A percentile compares a stretch with the other conserved stretches of the same genome.
phyloP scores from a whole-genome alignment of 345 rosid genomes.

The Populus euphratica region DNA sequence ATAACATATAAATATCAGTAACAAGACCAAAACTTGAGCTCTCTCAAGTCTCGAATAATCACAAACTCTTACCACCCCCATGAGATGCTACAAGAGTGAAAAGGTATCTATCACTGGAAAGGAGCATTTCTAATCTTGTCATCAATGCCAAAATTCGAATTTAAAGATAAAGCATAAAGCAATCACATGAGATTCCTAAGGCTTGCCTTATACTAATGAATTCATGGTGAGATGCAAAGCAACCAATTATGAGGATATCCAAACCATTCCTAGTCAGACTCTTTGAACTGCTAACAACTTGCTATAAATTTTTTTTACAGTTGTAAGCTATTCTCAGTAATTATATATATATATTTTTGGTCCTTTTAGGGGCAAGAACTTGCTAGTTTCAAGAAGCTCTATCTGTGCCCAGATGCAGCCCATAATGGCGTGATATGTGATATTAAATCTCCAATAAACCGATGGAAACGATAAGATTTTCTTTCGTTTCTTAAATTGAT shows the following conservation, averaged over 20 bases:
- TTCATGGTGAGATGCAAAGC: background rate
- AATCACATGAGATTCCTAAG: background rate
- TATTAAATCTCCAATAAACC: background rate
- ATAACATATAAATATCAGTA: background rate
- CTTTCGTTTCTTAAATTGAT: background rate
- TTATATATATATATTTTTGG: background rate
- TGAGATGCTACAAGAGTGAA: background rate
- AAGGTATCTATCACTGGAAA: background rate
- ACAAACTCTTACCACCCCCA: background rate
- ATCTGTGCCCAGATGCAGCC: background rate
- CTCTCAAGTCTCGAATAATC: background rate
- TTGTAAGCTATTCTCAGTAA: background rate
- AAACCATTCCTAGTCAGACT: background rate
- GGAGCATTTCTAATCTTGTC: background rate
- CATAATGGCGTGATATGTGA: background rate
- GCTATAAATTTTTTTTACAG: background rate
- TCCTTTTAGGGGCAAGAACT: background rate
- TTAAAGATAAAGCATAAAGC: background rate
- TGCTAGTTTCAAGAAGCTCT: background rate
- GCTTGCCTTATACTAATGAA: background rate
- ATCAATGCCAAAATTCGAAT: background rate
- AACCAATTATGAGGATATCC: background rate
- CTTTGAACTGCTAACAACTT: background rate
- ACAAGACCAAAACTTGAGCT: background rate
- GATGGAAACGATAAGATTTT: background rate